phyloP scores from a whole-genome alignment of 139 green algal species.

The Tetratostichococcus sp. region DNA sequence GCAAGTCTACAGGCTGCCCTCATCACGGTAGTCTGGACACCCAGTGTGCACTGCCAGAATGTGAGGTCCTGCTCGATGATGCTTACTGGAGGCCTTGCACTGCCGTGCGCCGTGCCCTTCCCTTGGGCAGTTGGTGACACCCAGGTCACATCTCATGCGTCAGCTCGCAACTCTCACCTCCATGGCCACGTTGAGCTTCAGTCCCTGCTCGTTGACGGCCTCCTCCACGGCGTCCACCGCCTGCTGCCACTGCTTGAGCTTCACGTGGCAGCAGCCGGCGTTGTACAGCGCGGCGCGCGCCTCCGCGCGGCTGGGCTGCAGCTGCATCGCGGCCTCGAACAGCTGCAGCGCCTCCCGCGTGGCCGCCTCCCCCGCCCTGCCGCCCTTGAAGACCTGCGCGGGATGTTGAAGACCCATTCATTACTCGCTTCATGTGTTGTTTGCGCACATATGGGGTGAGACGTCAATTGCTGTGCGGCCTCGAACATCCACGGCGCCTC shows the following conservation, averaged over 20 bases:
- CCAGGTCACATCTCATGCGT: no score
- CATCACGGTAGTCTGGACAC: no score
- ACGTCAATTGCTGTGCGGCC: no score
- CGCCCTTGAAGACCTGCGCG: background rate
- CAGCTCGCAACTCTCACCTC: constrained; percentile 49
- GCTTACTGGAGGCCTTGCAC: no score
- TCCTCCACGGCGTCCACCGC: constrained; percentile 62
- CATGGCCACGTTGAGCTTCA: constrained; percentile 77
- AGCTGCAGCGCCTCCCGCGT: constrained; percentile 44
- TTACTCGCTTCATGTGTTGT: no score
- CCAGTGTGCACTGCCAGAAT: no score
- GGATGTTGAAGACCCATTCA: no score
- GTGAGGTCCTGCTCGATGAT: no score
- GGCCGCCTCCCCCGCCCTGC: background rate
- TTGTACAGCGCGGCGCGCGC: constrained; percentile 89
- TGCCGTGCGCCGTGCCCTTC: no score
- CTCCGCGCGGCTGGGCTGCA: constrained; percentile 79
- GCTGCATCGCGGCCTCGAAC: constrained; percentile 63
- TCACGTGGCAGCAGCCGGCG: constrained; percentile 74
- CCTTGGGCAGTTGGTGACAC: no score
- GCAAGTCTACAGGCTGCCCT: no score
- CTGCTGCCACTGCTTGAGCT: constrained; percentile 70
- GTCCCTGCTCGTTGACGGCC: constrained; percentile 76
- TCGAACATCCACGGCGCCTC: no score
- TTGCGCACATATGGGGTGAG: constrained; percentile 40